Conservation (phyloP, 2,329 filamentous ascomycete species). For the Fusarium buharicum region DNA sequence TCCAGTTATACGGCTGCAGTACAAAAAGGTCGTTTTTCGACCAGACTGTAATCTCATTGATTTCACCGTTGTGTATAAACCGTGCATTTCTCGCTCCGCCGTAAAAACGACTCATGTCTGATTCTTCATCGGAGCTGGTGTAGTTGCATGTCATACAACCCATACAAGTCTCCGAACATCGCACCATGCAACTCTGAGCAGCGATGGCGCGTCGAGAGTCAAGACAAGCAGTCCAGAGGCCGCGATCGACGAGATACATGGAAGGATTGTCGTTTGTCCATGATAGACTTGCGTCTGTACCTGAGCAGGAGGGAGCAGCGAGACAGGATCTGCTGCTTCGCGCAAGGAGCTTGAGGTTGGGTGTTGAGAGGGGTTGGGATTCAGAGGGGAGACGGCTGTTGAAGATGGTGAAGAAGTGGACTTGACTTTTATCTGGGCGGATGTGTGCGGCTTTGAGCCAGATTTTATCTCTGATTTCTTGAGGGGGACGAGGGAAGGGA, state of each 20-base stretch:
- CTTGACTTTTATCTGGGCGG: neutral
- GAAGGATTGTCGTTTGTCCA: no score
- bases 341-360: neutral
- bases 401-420: slow-evolving; percentile 9
- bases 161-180: no score
- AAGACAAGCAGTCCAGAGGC: no score
- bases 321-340: neutral
- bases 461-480: neutral
- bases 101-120: no score
- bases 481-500: slow-evolving; percentile 1
- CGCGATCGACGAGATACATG: no score
- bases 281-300: no score
- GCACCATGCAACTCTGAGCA: no score
- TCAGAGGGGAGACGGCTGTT: neutral
- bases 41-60: neutral
- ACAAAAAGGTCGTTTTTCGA: neutral
- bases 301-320: no score
- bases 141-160: no score
- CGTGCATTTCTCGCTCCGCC: neutral
- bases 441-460: neutral
- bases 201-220: no score
- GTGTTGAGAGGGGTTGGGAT: neutral
- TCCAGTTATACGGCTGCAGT: neutral
- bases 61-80: neutral
- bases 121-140: no score